These are phyloP conservation scores for Ceratocystis harringtonii DNA, from an alignment of 2,329 filamentous ascomycete species.

Conservation along the genomic window DNA sequence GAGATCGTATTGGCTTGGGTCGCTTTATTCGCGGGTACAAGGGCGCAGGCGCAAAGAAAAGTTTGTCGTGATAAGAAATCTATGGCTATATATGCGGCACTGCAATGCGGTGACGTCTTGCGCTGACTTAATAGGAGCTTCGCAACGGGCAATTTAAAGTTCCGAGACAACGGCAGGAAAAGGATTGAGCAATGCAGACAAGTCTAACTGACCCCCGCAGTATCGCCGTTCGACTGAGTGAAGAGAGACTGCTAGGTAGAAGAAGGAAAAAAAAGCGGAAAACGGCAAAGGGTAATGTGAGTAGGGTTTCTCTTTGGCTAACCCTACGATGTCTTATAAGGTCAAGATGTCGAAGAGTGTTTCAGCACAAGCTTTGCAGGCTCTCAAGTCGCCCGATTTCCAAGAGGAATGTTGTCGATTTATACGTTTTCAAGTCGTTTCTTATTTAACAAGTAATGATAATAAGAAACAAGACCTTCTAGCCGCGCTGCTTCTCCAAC, in stretches of 20 bases:
- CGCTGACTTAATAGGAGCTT: not conserved
- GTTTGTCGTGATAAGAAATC: not conserved
- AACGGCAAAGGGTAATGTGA: not conserved
- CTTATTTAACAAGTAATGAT: not conserved
- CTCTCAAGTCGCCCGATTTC: not conserved
- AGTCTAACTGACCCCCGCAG: no score
- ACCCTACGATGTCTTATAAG: not conserved
- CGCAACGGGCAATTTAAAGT: no score
- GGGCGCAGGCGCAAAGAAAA: not conserved
- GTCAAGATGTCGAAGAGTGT: not conserved
- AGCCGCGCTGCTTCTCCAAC: not conserved
- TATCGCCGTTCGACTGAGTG: no score
- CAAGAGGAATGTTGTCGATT: not conserved
- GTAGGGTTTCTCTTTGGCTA: not conserved
- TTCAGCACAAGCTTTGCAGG: not conserved
- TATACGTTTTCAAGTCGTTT: not conserved
- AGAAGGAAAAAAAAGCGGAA: no score
- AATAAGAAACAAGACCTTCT: not conserved
- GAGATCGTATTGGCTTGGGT: not conserved
- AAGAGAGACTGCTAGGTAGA: no score
- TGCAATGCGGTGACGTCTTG: not conserved
- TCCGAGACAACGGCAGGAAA: no score
- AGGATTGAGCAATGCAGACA: no score
- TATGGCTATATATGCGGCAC: not conserved
- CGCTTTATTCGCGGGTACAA: not conserved